These are phyloP conservation scores for Diplodia corticola DNA, from an alignment of 2,329 filamentous ascomycete genomes.

Conservation along the genomic window DNA sequence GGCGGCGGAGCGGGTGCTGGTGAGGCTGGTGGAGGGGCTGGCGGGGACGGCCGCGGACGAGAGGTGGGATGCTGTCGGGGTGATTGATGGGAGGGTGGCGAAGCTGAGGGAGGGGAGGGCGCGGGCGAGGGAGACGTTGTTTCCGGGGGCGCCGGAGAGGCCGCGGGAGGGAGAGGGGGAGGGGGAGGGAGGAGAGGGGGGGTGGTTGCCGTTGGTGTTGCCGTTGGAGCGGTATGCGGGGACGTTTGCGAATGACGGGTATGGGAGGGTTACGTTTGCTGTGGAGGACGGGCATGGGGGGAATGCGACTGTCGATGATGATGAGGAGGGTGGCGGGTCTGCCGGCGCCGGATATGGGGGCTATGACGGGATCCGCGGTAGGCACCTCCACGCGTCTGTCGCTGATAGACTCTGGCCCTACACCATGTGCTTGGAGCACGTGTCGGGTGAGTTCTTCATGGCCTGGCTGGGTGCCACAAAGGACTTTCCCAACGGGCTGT, in stretches of 20 bases:
- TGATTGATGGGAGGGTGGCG: not conserved
- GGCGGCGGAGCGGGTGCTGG: not conserved
- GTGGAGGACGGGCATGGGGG: not conserved
- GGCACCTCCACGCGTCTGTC: not conserved
- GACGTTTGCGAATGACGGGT: not conserved
- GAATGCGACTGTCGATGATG: not conserved
- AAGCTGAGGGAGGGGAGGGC: not conserved
- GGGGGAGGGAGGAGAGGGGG: not conserved
- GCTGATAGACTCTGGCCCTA: not conserved
- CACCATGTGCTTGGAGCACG: constrained; percentile 1
- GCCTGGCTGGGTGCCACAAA: not conserved
- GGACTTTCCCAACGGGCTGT: not conserved
- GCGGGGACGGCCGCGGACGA: not conserved
- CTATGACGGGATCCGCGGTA: not conserved
- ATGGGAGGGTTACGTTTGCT: not conserved
- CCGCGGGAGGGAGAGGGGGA: not conserved
- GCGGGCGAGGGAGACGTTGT: not conserved
- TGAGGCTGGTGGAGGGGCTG: not conserved
- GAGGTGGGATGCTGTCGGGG: not conserved
- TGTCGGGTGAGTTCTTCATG: constrained; percentile 18
- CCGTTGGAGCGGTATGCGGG: not conserved
- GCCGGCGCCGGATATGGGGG: not conserved
- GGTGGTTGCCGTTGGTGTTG: not conserved
- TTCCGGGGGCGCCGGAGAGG: constrained; percentile 1
- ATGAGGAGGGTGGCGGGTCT: not conserved